phyloP scores from a whole-genome alignment of 2,329 filamentous ascomycete genomes.

The Calonectria ilicicola region DNA sequence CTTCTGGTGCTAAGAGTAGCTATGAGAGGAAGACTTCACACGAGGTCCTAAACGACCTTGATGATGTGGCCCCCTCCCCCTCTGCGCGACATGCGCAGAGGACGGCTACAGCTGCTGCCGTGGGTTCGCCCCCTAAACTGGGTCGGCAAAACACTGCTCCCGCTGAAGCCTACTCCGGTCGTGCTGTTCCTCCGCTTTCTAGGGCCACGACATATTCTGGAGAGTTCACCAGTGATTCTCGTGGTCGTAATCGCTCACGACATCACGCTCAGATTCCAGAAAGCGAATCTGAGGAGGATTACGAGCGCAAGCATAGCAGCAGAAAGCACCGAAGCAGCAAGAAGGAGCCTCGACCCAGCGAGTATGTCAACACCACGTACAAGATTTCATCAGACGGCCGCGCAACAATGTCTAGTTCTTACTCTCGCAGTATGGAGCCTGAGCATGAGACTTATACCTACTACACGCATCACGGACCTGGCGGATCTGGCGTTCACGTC shows the following conservation, averaged over 20 bases:
- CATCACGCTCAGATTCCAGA: slow-evolving; percentile 52
- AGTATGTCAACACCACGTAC: slow-evolving; percentile 45
- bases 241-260: slow-evolving; percentile 53
- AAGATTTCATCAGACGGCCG: slow-evolving; percentile 44
- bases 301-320: slow-evolving; percentile 40
- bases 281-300: slow-evolving; percentile 50
- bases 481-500: slow-evolving; percentile 32
- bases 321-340: slow-evolving; percentile 50
- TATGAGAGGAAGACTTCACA: slow-evolving; percentile 44
- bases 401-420: slow-evolving; percentile 43
- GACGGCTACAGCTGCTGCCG: slow-evolving; percentile 37
- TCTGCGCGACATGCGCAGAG: slow-evolving; percentile 44
- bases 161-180: slow-evolving; percentile 41
- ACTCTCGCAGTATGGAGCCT: slow-evolving; percentile 42
- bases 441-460: slow-evolving; percentile 36
- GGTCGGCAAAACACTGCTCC: slow-evolving; percentile 52
- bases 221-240: slow-evolving; percentile 42
- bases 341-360: slow-evolving; percentile 43
- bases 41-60: slow-evolving; percentile 48
- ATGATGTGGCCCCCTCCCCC: slow-evolving; percentile 45
- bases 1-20: slow-evolving; percentile 48
- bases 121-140: slow-evolving; percentile 49
- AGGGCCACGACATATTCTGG: slow-evolving; percentile 51
- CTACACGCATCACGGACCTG: no score
- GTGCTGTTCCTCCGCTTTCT: slow-evolving; percentile 43